Conservation (phyloP, 2,329 filamentous ascomycete species). For the Truncatella angustata region DNA sequence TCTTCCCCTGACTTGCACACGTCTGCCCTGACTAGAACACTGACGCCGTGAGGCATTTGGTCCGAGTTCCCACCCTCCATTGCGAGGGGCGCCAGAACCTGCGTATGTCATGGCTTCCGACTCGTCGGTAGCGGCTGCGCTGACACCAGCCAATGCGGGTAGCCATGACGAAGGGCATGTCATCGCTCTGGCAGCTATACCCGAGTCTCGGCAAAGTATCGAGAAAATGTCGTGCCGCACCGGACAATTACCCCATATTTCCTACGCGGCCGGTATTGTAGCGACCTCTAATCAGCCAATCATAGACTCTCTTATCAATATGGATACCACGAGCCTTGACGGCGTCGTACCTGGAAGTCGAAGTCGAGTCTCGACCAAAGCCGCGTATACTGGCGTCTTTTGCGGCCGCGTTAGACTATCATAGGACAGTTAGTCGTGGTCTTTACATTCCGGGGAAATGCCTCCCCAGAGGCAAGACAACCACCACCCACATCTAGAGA, state of each 20-base stretch:
- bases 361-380: neutral
- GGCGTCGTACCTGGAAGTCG: neutral
- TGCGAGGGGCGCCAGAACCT: neutral
- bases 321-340: neutral
- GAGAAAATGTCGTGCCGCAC: conserved; percentile 1
- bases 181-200: conserved; percentile 4
- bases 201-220: conserved; percentile 1
- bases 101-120: neutral
- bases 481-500: neutral
- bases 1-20: conserved; percentile 1
- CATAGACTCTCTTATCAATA: neutral
- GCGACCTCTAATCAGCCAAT: neutral
- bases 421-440: neutral
- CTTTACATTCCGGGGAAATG: neutral
- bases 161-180: neutral
- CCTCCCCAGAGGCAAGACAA: neutral
- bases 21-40: conserved; percentile 4
- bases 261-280: neutral
- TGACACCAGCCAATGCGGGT: neutral
- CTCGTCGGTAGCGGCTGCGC: neutral
- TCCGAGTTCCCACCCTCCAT: neutral
- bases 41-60: neutral
- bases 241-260: conserved; percentile 6
- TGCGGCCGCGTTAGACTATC: neutral
- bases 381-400: neutral